These are phyloP conservation scores for Aspergillus eucalypticola DNA, from an alignment of 2,329 filamentous ascomycete species.

Conservation along the genomic window DNA sequence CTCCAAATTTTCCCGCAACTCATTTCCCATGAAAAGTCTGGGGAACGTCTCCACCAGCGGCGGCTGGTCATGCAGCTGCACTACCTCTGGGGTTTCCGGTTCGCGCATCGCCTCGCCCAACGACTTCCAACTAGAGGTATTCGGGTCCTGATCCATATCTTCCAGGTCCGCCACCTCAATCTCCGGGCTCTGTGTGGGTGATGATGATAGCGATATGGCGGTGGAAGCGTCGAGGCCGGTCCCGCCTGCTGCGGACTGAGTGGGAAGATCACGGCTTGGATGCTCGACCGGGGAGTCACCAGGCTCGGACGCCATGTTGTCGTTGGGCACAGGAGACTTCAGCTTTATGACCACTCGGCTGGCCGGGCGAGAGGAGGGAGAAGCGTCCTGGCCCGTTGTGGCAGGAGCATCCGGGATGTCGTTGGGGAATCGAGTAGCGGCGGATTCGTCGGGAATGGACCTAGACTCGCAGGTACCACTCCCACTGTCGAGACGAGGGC, in stretches of 20 bases:
- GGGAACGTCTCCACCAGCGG: constrained; percentile 42
- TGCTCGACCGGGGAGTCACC: constrained; percentile 19
- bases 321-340: constrained; percentile 36
- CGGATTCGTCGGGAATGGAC: constrained; percentile 31
- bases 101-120: constrained; percentile 38
- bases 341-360: constrained; percentile 52
- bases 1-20: constrained; percentile 35
- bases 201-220: constrained; percentile 46
- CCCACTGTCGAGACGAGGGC: constrained; percentile 50
- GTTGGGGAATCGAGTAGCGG: constrained; percentile 19
- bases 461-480: constrained; percentile 37
- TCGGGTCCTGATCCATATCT: constrained; percentile 51
- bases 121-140: constrained; percentile 46
- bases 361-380: constrained; percentile 37
- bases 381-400: constrained; percentile 29
- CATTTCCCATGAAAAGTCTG: constrained; percentile 29
- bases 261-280: constrained; percentile 15
- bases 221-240: constrained; percentile 26
- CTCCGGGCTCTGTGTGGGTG: constrained; percentile 47
- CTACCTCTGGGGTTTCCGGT: constrained; percentile 32
- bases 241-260: constrained; percentile 16
- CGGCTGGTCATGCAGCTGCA: constrained; percentile 37
- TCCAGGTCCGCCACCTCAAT: constrained; percentile 53
- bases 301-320: constrained; percentile 17
- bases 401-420: constrained; percentile 31